These are phyloP conservation scores for Pachyrhizus erosus DNA, from an alignment of 306 rosid species.

Conservation along the genomic window DNA sequence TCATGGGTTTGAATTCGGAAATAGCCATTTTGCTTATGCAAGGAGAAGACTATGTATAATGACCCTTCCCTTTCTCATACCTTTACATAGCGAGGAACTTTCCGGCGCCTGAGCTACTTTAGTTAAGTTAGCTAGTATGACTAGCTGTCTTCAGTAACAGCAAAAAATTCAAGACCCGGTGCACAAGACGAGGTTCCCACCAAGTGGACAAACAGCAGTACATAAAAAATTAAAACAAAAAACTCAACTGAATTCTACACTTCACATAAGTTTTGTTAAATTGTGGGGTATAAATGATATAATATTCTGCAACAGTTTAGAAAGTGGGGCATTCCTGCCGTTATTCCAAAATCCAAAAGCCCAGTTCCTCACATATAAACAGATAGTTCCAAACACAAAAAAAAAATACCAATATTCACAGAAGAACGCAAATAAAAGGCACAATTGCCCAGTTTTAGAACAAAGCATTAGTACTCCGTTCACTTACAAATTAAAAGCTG, in stretches of 20 bases:
- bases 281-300: not conserved
- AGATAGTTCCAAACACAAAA: constrained; percentile 23
- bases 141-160: not conserved
- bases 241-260: not conserved
- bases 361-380: constrained; percentile 3
- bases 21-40: no score
- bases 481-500: constrained; percentile 21
- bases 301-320: not conserved
- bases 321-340: constrained; percentile 15
- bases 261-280: not conserved
- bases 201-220: not conserved
- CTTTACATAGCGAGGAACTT: no score
- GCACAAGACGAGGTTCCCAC: not conserved
- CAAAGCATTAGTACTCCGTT: not conserved
- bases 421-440: constrained; percentile 1
- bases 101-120: no score
- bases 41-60: no score
- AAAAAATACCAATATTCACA: constrained; percentile 4
- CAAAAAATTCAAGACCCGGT: not conserved
- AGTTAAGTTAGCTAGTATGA: no score
- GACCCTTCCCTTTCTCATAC: no score
- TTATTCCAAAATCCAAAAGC: constrained; percentile 15
- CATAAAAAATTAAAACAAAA: not conserved
- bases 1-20: no score
- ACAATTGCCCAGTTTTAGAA: not conserved